Evolutionary conservation across 1,139 yeast species (phyloP).

Genomic region (Candida glucosophila): DNA sequence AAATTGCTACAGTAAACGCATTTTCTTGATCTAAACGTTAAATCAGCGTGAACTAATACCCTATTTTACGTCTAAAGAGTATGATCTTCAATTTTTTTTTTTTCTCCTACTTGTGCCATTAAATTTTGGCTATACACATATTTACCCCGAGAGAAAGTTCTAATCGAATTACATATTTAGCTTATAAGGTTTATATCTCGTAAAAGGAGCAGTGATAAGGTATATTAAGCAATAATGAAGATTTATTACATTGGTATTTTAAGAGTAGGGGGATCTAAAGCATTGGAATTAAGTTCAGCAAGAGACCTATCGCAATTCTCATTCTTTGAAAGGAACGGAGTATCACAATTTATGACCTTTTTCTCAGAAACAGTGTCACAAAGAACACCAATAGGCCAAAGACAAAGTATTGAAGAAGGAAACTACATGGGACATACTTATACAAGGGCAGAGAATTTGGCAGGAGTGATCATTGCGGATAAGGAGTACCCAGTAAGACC

Average conservation of each 20-base stretch:
- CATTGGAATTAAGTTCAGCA: constrained; percentile 71
- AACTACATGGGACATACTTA: constrained; percentile 88
- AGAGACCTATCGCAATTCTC: constrained; percentile 81
- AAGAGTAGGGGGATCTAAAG: constrained; percentile 49
- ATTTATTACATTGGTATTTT: constrained; percentile 83
- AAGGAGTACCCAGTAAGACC: constrained; percentile 96
- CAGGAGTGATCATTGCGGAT: constrained; percentile 91
- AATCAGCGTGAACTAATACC: too few species aligned
- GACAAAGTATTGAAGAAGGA: constrained; percentile 93
- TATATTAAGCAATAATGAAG: constrained; percentile 46
- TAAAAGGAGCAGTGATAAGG: neutral
- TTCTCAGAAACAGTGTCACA: constrained; percentile 86
- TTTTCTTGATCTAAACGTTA: too few species aligned
- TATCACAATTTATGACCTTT: constrained; percentile 88
- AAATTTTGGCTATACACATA: too few species aligned
- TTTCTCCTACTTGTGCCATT: neutral
- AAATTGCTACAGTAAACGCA: too few species aligned
- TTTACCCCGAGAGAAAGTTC: too few species aligned
- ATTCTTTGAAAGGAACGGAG: constrained; percentile 73
- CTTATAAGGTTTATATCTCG: neutral
- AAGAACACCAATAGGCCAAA: constrained; percentile 81
- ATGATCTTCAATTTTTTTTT: too few species aligned
- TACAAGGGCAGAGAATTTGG: constrained; percentile 81
- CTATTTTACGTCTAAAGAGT: too few species aligned
- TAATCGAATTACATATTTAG: too few species aligned